Percentiles rank a stretch among this genome's conserved stretches.
Conservation (phyloP, 2,329 filamentous ascomycete genomes). For the Cytospora leucostoma region DNA sequence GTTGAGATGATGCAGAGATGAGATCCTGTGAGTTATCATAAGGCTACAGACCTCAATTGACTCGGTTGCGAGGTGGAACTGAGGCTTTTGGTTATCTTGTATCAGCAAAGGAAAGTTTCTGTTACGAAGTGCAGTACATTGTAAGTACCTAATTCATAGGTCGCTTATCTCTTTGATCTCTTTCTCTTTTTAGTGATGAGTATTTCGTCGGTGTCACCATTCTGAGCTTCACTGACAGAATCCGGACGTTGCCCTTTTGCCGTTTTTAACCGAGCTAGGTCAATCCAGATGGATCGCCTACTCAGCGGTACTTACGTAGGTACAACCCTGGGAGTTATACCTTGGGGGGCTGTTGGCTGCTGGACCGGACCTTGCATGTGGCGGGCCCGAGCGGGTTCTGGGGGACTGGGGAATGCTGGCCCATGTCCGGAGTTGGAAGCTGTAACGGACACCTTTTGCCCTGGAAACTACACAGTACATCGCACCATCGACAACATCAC, state of each 20-base stretch:
- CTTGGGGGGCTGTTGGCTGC: background rate
- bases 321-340: no score
- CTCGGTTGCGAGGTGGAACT: background rate
- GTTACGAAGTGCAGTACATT: background rate
- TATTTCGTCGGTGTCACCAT: slow-evolving; percentile 3
- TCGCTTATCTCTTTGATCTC: background rate
- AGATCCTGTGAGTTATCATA: background rate
- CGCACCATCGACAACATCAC: no score
- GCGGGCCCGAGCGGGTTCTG: background rate
- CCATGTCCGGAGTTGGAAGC: background rate
- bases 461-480: background rate
- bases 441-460: background rate
- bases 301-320: background rate
- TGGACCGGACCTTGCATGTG: background rate
- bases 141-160: background rate
- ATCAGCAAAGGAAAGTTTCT: background rate
- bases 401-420: background rate
- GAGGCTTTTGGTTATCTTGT: background rate
- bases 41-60: background rate
- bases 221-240: background rate
- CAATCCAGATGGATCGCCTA: no score
- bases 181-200: background rate
- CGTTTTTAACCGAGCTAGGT: background rate
- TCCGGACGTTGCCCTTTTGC: background rate
- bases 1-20: background rate